Conservation (phyloP, 257 asterid species). For the Fraxinus pennsylvanica region DNA sequence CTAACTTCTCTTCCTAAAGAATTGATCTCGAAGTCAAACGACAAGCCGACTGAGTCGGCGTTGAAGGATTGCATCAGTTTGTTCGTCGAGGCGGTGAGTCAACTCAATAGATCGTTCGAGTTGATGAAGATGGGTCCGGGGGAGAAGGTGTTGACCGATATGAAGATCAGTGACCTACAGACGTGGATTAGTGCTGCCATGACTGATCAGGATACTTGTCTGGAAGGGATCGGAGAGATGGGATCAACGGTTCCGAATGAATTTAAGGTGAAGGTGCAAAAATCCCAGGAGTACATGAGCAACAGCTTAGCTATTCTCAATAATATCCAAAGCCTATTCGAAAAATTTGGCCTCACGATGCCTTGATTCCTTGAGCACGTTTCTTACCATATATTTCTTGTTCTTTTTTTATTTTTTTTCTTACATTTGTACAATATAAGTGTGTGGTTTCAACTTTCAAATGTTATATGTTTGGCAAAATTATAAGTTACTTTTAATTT, state of each 20-base stretch:
- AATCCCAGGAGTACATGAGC: constrained; percentile 70
- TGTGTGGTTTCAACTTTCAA: too few relatives aligned
- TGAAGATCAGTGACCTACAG: constrained; percentile 62
- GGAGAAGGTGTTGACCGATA: constrained; percentile 55
- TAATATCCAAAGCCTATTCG: constrained; percentile 48
- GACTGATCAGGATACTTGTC: constrained; percentile 81
- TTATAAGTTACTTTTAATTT: too few relatives aligned
- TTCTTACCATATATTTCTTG: background rate
- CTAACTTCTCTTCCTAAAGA: constrained; percentile 41
- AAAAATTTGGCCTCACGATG: constrained; percentile 56
- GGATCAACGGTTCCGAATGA: constrained; percentile 57
- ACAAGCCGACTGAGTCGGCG: constrained; percentile 46
- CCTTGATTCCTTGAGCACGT: constrained; percentile 38
- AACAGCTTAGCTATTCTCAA: constrained; percentile 84
- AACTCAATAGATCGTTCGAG: constrained; percentile 58
- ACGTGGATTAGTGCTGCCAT: constrained; percentile 92
- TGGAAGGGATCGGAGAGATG: constrained; percentile 75
- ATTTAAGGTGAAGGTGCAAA: constrained; percentile 64
- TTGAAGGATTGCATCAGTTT: constrained; percentile 61
- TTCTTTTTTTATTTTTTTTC: too few relatives aligned
- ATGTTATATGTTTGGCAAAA: too few relatives aligned
- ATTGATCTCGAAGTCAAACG: constrained; percentile 32
- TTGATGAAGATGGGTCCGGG: constrained; percentile 44
- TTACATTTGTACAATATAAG: background rate
- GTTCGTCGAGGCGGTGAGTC: constrained; percentile 69